Evolutionary conservation across 352 stramenopile species (phyloP).

Genomic region (Globisporangium spinosum): DNA sequence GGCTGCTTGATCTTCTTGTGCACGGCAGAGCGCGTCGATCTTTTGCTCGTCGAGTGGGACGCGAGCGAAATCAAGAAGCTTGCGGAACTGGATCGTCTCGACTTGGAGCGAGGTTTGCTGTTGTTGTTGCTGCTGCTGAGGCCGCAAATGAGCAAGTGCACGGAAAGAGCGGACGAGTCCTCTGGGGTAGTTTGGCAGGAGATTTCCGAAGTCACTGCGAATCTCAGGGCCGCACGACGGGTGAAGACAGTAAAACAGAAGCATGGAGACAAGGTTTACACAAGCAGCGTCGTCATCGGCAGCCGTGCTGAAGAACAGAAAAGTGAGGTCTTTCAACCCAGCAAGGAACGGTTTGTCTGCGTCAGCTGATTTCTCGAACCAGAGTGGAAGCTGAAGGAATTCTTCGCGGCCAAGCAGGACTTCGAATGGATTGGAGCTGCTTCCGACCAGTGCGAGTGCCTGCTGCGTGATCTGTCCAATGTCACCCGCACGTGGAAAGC

Average conservation of each 20-base stretch:
- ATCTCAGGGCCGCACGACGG: constrained; percentile 28
- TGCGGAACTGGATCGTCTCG: constrained; percentile 8
- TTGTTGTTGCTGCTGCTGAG: neutral
- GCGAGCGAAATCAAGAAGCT: constrained; percentile 21
- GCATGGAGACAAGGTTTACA: constrained; percentile 26
- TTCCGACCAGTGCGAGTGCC: neutral
- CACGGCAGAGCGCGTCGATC: neutral
- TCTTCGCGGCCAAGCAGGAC: constrained; percentile 16
- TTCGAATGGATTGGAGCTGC: neutral
- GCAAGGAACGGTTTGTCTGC: neutral
- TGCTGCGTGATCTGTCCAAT: constrained; percentile 18
- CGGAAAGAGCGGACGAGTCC: constrained; percentile 38
- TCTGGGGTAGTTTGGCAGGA: constrained; percentile 36
- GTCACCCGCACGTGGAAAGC: constrained; percentile 26
- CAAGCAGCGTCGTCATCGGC: neutral
- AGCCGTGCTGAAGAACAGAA: constrained; percentile 29
- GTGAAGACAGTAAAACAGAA: constrained; percentile 36
- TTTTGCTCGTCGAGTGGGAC: constrained; percentile 2
- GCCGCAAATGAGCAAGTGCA: constrained; percentile 19
- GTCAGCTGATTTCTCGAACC: constrained; percentile 30
- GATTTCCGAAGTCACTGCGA: constrained; percentile 28
- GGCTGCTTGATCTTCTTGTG: neutral
- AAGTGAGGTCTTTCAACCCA: constrained; percentile 30
- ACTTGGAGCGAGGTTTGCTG: neutral
- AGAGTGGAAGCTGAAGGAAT: constrained; percentile 38